Evolutionary conservation across 345 rosid genomes (phyloP), one percentile per base, ranked within the genome.

Genomic region (Rubroshorea leprosula): DNA sequence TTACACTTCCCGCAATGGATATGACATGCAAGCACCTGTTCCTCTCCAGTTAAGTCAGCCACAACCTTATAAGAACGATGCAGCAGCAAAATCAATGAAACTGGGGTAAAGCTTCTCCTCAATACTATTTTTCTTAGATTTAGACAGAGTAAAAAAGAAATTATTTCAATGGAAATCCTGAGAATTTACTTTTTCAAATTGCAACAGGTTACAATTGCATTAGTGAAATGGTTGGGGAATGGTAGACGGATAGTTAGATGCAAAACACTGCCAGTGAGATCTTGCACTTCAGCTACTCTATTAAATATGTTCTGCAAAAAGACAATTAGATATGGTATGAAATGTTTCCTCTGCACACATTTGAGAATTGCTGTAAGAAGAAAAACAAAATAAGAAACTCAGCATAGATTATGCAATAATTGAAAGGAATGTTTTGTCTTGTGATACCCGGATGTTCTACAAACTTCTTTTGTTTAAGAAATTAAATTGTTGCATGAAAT

Each of bases 11-110:
- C 59, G 60, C 55, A 68, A 65, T 24, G 68, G 72, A 29, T 63
- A 74, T 62, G 74, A 77, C 27, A 22, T 65, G 44, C 74, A 57
- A 21, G 61, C 73, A 39, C 71, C 80, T 21, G 50, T 74, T 45
- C 55, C 35, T 41, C 80, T 80, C 68, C 78, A 80, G 47, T 60
- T 80, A 70, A 74, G 82, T 67, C 85, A 74, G 60, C 78, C 82
- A 61, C 76, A 65, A 45, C 74, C 78, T 43, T 74, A 27, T 20
- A 68, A 55, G 35, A 74, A 55, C 22, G 70, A 72, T 26, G 41
- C 57, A 59, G 56, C 57, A 35, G 57, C 61, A 74, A 67, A 60
- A 57, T n/a, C 74, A 56, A 74, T 65, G 54, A 66, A 64, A 15
- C 53, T 77, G 61, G 74, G 82, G 85, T 77, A 72, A 67, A 48